phyloP scores from a whole-genome alignment of 192 early-diverging fungal species.

The Jimgerdemannia flammicorona region DNA sequence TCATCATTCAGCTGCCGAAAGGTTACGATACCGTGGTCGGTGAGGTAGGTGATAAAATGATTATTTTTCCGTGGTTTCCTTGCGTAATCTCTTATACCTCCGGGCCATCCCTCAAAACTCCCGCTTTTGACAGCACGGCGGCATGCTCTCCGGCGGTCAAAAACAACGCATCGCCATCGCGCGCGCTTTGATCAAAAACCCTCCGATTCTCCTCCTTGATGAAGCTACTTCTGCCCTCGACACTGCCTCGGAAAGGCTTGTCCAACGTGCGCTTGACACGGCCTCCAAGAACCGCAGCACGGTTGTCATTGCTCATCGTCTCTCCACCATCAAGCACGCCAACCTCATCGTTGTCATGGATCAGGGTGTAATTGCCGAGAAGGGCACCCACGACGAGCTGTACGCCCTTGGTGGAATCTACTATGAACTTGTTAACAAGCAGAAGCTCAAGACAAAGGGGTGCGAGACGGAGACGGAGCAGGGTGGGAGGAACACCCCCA shows the following conservation, averaged over 20 bases:
- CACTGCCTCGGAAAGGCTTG: constrained; percentile 70
- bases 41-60: constrained; percentile 30
- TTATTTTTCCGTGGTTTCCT: neutral
- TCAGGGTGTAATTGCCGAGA: constrained; percentile 65
- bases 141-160: constrained; percentile 82
- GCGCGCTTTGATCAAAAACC: constrained; percentile 85
- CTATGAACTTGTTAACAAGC: constrained; percentile 59
- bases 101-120: neutral
- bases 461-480: neutral
- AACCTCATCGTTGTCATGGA: constrained; percentile 84
- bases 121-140: constrained; percentile 32
- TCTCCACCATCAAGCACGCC: constrained; percentile 85
- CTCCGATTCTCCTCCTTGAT: constrained; percentile 79
- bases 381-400: constrained; percentile 78
- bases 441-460: constrained; percentile 51
- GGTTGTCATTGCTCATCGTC: constrained; percentile 86
- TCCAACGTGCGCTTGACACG: constrained; percentile 80
- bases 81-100: too few relatives aligned
- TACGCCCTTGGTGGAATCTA: constrained; percentile 60
- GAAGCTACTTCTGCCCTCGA: constrained; percentile 89
- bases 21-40: constrained; percentile 84
- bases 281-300: constrained; percentile 78
- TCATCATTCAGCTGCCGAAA: constrained; percentile 78
- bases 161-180: constrained; percentile 98
- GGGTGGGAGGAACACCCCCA: constrained; percentile 9